These are phyloP conservation scores for Botrytis aclada DNA, from an alignment of 2,329 filamentous ascomycete species.

Conservation along the genomic window DNA sequence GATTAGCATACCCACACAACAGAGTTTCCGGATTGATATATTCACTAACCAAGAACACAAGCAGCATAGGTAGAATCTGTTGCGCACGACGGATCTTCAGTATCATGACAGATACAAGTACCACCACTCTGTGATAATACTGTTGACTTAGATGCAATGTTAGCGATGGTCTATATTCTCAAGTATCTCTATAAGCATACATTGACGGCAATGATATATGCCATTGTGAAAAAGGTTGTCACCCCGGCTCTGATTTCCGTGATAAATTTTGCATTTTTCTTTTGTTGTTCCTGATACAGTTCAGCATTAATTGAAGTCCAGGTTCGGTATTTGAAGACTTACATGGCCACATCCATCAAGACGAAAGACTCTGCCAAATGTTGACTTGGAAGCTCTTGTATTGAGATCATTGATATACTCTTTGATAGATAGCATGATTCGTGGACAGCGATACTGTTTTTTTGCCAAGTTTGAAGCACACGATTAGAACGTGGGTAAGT, in stretches of 20 bases:
- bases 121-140: conserved; percentile 75
- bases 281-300: conserved; percentile 56
- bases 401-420: conserved; percentile 35
- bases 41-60: conserved; percentile 40
- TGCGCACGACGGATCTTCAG: conserved; percentile 31
- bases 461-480: conserved; percentile 13
- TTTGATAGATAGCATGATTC: conserved; percentile 17
- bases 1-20: background rate
- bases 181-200: conserved; percentile 40
- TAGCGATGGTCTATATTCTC: background rate
- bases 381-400: conserved; percentile 42
- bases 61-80: conserved; percentile 42
- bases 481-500: conserved; percentile 28
- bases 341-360: conserved; percentile 69
- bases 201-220: conserved; percentile 78
- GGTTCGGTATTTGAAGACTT: conserved; percentile 33
- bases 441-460: background rate
- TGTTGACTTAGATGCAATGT: conserved; percentile 53
- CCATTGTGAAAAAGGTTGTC: conserved; percentile 79
- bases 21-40: background rate
- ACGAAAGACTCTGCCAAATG: conserved; percentile 60
- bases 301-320: background rate
- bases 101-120: conserved; percentile 61
- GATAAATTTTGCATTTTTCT: conserved; percentile 67
- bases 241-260: conserved; percentile 76